phyloP scores from a whole-genome alignment of 2,329 filamentous ascomycete species.

The Shiraia bambusicola region DNA sequence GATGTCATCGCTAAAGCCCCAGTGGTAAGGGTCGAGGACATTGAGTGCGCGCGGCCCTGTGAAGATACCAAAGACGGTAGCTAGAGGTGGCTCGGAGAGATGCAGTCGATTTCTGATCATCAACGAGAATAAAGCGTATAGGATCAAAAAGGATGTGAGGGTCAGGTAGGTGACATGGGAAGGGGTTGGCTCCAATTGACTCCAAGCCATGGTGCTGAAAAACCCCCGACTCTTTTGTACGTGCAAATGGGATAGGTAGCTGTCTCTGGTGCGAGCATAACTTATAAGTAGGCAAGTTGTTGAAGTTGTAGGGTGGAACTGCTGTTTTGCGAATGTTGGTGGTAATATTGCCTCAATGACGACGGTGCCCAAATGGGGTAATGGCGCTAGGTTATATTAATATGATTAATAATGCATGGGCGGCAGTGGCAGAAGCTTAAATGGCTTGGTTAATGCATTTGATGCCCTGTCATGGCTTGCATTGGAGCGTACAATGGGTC shows the following conservation, averaged over 20 bases:
- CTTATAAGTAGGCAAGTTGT: too few relatives aligned
- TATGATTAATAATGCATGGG: too few relatives aligned
- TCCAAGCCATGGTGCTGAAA: conserved; percentile 41
- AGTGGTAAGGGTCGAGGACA: conserved; percentile 44
- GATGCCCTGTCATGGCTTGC: not conserved
- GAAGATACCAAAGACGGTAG: conserved; percentile 49
- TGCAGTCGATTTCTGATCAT: conserved; percentile 52
- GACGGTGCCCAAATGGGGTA: conserved; percentile 5
- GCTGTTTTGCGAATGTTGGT: not conserved
- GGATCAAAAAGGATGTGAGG: conserved; percentile 49
- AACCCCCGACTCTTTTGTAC: not conserved
- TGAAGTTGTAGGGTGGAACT: too few relatives aligned
- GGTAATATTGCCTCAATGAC: conserved; percentile 11
- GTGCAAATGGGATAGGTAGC: too few relatives aligned
- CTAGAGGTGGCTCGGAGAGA: conserved; percentile 52
- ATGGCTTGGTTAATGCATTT: not conserved
- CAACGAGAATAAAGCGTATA: conserved; percentile 50
- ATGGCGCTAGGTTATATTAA: too few relatives aligned
- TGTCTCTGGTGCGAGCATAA: too few relatives aligned
- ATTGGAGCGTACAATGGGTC: not conserved
- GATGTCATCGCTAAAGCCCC: conserved; percentile 46
- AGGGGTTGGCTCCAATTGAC: conserved; percentile 50
- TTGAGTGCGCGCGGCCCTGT: conserved; percentile 46
- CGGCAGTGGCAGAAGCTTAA: not conserved
- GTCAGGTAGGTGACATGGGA: conserved; percentile 50